A percentile compares a stretch with the other conserved stretches of the same genome.
Evolutionary conservation across 345 rosid genomes (phyloP).

Genomic region (thale cress (Arabidopsis thaliana)): TAIR10.1 NC_003071.7:15551501-15552000

Average conservation of each 20-base stretch:
- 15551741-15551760: background rate
- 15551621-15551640: conserved; percentile 26
- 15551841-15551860: conserved; percentile 74
- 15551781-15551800: conserved; percentile 58
- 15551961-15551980: background rate
- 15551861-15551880: conserved; percentile 67
- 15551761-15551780: conserved; percentile 20
- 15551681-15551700: conserved; percentile 45
- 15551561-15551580: conserved; percentile 81
- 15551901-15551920: conserved; percentile 44
- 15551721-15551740: conserved; percentile 4
- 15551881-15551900: conserved; percentile 17
- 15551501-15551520: conserved; percentile 96
- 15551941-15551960: conserved; percentile 21
- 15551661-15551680: conserved; percentile 78
- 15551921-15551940: conserved; percentile 42
- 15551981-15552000: conserved; percentile 6
- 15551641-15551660: conserved; percentile 90
- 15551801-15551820: conserved; percentile 48
- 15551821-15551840: conserved; percentile 64
- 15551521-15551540: conserved; percentile 63
- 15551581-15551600: conserved; percentile 2
- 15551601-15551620: conserved; percentile 7
- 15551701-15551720: conserved; percentile 55
- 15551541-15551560: conserved; percentile 77